Evolutionary conservation across 768 basidiomycete genomes (phyloP).

Genomic region (Phaffia tasmanica): DNA sequence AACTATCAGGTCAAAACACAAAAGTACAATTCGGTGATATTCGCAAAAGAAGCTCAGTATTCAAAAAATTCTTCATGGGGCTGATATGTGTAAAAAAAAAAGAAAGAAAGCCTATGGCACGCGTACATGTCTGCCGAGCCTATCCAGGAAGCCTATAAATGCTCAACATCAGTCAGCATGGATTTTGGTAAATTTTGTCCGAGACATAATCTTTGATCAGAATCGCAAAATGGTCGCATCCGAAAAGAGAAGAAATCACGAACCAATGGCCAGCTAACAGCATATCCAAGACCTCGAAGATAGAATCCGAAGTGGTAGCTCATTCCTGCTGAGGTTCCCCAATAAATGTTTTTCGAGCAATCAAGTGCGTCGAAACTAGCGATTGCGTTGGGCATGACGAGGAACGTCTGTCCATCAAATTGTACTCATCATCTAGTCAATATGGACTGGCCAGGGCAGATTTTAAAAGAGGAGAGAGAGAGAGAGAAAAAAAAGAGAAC

Average conservation of each 20-base stretch:
- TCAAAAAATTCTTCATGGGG: too few species aligned
- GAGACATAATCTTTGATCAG: background rate
- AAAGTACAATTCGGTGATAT: too few species aligned
- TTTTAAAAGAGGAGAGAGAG: background rate
- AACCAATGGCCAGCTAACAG: constrained; percentile 39
- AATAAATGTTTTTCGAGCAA: constrained; percentile 37
- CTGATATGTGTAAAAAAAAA: too few species aligned
- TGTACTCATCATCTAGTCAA: too few species aligned
- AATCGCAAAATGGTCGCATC: too few species aligned
- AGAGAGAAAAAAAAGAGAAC: background rate
- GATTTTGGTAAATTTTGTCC: too few species aligned
- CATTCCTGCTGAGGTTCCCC: constrained; percentile 37
- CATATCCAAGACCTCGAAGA: constrained; percentile 38
- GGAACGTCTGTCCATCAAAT: constrained; percentile 32
- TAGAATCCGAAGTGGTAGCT: constrained; percentile 38
- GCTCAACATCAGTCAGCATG: background rate
- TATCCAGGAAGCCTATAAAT: background rate
- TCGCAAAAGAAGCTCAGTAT: too few species aligned
- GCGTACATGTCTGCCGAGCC: too few species aligned
- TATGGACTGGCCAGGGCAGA: too few species aligned
- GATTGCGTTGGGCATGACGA: constrained; percentile 39
- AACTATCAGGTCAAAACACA: constrained; percentile 10
- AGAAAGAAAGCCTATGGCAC: too few species aligned
- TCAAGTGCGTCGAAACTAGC: constrained; percentile 36
- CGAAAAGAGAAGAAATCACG: constrained; percentile 21